Percentiles rank a stretch among this genome's conserved stretches.
These are phyloP conservation scores for Pseudomicrostroma phylloplanum DNA, from an alignment of 1,284 basidiomycete species.

Conservation along the genomic window DNA sequence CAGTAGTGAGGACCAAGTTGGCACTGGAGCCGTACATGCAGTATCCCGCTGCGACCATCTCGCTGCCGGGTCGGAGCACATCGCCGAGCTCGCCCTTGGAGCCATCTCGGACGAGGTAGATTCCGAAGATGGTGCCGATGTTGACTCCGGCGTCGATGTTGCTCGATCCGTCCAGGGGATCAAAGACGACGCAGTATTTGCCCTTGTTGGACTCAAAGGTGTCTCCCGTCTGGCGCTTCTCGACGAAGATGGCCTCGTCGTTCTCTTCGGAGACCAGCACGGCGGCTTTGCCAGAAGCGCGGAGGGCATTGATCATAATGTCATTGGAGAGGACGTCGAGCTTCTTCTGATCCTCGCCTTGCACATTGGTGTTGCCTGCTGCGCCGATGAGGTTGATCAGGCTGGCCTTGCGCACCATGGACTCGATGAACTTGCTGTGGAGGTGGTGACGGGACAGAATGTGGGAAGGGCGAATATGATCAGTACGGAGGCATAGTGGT, in stretches of 20 bases:
- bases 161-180: conserved; percentile 93
- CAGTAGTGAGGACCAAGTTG: conserved; percentile 92
- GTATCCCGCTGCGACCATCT: conserved; percentile 92
- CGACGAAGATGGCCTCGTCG: conserved; percentile 82
- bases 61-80: conserved; percentile 84
- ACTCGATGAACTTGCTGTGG: conserved; percentile 76
- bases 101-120: conserved; percentile 74
- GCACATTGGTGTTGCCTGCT: conserved; percentile 91
- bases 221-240: conserved; percentile 54
- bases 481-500: background rate
- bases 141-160: conserved; percentile 99
- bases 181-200: conserved; percentile 87
- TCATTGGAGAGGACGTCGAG: conserved; percentile 95
- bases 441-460: background rate
- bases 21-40: conserved; percentile 90
- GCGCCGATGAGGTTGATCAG: conserved; percentile 95
- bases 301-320: conserved; percentile 91
- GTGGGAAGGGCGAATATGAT: background rate
- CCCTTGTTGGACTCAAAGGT: conserved; percentile 42
- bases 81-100: conserved; percentile 74
- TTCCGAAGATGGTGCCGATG: conserved; percentile 98
- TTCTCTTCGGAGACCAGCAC: conserved; percentile 96
- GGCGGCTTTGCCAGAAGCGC: conserved; percentile 87
- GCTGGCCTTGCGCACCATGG: conserved; percentile 91
- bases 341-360: conserved; percentile 99